phyloP scores from a whole-genome alignment of 306 rosid genomes.

The Rubus idaeus region DNA sequence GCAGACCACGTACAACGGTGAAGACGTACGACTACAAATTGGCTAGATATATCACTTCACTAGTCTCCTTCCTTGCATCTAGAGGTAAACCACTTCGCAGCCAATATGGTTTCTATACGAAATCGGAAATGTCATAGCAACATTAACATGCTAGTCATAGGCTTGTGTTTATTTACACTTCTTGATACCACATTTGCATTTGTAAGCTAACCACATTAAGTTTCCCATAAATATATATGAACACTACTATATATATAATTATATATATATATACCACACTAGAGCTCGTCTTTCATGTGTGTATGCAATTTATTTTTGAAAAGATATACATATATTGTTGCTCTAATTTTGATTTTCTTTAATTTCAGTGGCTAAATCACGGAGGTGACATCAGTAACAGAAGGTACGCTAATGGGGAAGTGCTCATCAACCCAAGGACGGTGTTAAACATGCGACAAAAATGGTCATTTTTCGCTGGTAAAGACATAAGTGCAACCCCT shows the following conservation, averaged over 20 bases:
- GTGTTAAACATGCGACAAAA: conserved; percentile 21
- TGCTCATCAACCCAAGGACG: conserved; percentile 24
- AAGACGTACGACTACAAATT: neutral
- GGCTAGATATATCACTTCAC: neutral
- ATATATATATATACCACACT: neutral
- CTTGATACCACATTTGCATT: conserved; percentile 16
- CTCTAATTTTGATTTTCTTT: neutral
- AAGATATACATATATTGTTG: neutral
- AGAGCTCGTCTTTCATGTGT: neutral
- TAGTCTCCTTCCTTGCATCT: neutral
- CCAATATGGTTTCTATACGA: conserved; percentile 9
- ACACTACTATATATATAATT: too few relatives aligned
- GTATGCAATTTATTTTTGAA: neutral
- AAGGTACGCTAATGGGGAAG: conserved; percentile 27
- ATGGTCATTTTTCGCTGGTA: conserved; percentile 35
- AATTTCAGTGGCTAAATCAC: conserved; percentile 40
- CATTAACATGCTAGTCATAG: conserved; percentile 5
- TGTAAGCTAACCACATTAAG: neutral
- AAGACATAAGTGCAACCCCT: conserved; percentile 39
- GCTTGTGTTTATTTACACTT: conserved; percentile 8
- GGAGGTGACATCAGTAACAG: conserved; percentile 32
- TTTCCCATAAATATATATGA: neutral
- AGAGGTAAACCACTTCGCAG: neutral
- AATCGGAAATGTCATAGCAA: neutral
- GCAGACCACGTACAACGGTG: neutral